Evolutionary conservation across 2,329 filamentous ascomycete genomes (phyloP), one percentile per base, ranked within the genome.

Genomic region (Penicillium sp.): DNA sequence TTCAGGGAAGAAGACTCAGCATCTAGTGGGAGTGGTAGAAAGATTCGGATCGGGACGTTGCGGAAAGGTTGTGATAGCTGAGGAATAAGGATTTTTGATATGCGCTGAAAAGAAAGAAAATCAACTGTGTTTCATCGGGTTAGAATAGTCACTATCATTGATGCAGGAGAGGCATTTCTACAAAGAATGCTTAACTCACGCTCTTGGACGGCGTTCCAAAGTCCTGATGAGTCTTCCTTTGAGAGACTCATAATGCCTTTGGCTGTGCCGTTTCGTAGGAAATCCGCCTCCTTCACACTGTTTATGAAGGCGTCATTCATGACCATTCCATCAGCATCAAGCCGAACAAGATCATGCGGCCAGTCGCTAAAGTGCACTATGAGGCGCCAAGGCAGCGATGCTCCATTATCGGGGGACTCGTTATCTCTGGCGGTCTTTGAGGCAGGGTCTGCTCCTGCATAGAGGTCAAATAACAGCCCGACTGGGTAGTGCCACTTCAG

Each of bases 221-320:
- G 80, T 31, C 88, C 84, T 8, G 87, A 90, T 14, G 90, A 94
- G 71, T 96, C 87, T 43, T 89, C 86, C 71, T 91, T 92, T 58
- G 88, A 91, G 67, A 97, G 78, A 51, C 86, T 88, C 90, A 96
- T 96, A 67, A 96, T 92, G 58, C 89, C 88, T 70, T 93, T 91
- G 16, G 90, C 91, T 51, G 89, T 94, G 42, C 91, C 91, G 64
- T 94, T 93, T 49, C 92, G 85, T 48, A 96, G 79, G 64, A 91
- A 96, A 73, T 96, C 91, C 30, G 92, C 91, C 80, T 89, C 87
- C 69, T 89, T 89, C 59, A 89, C 86, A 50, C 80, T 84, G 61
- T 89, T 88, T 51, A 87, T 85, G 66, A 84, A 89, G 0, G 84
- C 79, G 68, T 89, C 87, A 57, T 85, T 82, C 68, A 86, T 76